phyloP scores from a whole-genome alignment of 768 basidiomycete genomes.

The Kockovaella imperatae region DNA sequence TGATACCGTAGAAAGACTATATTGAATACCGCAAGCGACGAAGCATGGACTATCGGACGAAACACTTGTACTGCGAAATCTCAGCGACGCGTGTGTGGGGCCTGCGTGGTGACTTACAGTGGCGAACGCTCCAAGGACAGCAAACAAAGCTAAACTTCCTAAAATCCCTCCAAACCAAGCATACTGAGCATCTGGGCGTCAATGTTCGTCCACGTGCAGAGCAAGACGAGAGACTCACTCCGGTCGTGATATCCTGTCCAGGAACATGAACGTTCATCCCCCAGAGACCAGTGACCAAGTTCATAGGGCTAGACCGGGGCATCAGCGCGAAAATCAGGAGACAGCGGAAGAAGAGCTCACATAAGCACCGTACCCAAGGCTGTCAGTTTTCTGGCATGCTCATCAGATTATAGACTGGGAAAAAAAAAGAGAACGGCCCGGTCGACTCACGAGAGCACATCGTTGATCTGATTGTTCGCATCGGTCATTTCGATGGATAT shows the following conservation, averaged over 20 bases:
- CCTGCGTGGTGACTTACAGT: conserved; percentile 27
- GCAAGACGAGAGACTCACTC: conserved; percentile 28
- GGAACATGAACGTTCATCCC: conserved; percentile 99
- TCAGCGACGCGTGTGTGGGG: not conserved
- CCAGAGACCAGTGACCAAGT: conserved; percentile 92
- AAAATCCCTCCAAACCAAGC: conserved; percentile 87
- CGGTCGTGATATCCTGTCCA: conserved; percentile 46
- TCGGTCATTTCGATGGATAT: conserved; percentile 99
- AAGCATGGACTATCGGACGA: not conserved
- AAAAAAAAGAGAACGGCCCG: not conserved
- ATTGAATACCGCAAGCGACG: too few species aligned
- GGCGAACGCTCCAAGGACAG: conserved; percentile 55
- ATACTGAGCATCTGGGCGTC: conserved; percentile 44
- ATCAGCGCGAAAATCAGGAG: not conserved
- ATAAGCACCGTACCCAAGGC: conserved; percentile 95
- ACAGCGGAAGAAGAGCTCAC: conserved; percentile 53
- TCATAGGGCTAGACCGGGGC: conserved; percentile 46
- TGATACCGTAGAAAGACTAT: not conserved
- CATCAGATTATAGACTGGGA: not conserved
- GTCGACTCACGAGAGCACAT: conserved; percentile 72
- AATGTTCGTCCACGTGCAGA: not conserved
- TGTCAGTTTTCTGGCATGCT: conserved; percentile 60
- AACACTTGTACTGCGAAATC: not conserved
- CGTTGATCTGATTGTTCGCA: conserved; percentile 99
- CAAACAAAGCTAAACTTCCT: conserved; percentile 69